Base-by-base conservation (phyloP, 495 filamentous ascomycete genomes). In the Monascus purpureus region DNA sequence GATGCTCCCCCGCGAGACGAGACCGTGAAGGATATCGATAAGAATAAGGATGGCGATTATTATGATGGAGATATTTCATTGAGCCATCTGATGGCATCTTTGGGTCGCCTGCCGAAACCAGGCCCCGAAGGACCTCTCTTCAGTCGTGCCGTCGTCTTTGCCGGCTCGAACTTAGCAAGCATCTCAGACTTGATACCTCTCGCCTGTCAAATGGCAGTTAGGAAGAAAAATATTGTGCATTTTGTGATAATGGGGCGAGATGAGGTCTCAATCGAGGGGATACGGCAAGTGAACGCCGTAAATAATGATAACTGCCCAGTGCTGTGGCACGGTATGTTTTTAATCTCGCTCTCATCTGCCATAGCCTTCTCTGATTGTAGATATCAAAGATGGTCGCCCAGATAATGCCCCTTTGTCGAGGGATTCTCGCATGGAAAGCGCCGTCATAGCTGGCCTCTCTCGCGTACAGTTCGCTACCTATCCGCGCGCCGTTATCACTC, bases 11-110 rank as follows among this genome's bases (percentile, higher is more conserved):
- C 34, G 7, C 46, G 33, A 12, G 55, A 50, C n/a, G 33, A 45
- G 13, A 47, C 38, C 17, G 39, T 40, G 12, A 29, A 42, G 5
- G 27, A 35, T 13, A 31, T 13, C 7, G 40, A 38, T 3, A 36
- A 39, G 13, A 45, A 49, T 5, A 38, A 45, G 12, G 38, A 48
- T 23, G 45, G 53, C 17, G 53, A 57, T 19, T 67, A 64, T 41
- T 72, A 70, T 40, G 62, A 68, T 36, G 75, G 72, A 5, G 53
- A 54, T 8, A 62, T 78, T 29, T 61, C 63, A 19, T 75, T 76
- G 41, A 65, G 65, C 39, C 36, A 62, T 16, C 47, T 80, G 29
- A 62, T 61, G 2, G 33, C 42, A 6, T 66, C 67, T 2, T 53
- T 80, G 20, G 61, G 67, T 33, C 22, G 52, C 50, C 28, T 47